phyloP scores from a whole-genome alignment of 768 basidiomycete genomes.

The Mycena pura region DNA sequence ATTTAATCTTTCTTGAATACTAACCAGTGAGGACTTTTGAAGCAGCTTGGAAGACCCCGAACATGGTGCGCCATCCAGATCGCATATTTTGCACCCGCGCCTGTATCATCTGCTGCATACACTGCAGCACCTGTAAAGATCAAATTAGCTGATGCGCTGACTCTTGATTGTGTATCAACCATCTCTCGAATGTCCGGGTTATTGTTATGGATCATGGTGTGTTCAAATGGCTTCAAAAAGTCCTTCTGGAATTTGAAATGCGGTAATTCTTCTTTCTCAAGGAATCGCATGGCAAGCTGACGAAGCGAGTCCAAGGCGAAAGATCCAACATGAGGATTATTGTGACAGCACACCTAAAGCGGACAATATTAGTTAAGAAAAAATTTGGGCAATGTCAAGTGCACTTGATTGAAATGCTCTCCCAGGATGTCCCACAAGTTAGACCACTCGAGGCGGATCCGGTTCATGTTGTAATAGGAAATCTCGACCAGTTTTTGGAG shows the following conservation, averaged over 20 bases:
- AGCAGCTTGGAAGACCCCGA: slow-evolving; percentile 96
- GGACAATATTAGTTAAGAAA: neutral
- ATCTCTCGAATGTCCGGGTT: slow-evolving; percentile 97
- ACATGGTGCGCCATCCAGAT: slow-evolving; percentile 99
- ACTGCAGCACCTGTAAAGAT: slow-evolving; percentile 82
- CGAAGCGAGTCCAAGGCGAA: slow-evolving; percentile 96
- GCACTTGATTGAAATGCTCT: slow-evolving; percentile 98
- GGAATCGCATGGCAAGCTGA: slow-evolving; percentile 96
- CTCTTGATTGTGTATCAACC: slow-evolving; percentile 52
- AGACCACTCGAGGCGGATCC: slow-evolving; percentile 98
- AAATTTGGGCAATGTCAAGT: too few relatives aligned
- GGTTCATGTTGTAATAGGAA: slow-evolving; percentile 99
- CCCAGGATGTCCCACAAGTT: slow-evolving; percentile 97
- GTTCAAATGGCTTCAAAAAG: slow-evolving; percentile 96
- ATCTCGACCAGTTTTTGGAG: slow-evolving; percentile 98
- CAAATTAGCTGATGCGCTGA: neutral
- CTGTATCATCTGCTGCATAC: slow-evolving; percentile 98
- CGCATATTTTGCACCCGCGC: slow-evolving; percentile 93
- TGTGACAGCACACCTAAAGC: slow-evolving; percentile 93
- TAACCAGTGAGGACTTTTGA: slow-evolving; percentile 89
- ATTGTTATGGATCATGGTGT: slow-evolving; percentile 95
- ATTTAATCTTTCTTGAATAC: slow-evolving; percentile 27
- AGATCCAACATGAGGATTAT: slow-evolving; percentile 94
- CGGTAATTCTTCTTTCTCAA: slow-evolving; percentile 97
- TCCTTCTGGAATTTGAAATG: slow-evolving; percentile 99